Conservation (phyloP, 1,284 basidiomycete genomes). For the Pseudozyma sp. region DNA sequence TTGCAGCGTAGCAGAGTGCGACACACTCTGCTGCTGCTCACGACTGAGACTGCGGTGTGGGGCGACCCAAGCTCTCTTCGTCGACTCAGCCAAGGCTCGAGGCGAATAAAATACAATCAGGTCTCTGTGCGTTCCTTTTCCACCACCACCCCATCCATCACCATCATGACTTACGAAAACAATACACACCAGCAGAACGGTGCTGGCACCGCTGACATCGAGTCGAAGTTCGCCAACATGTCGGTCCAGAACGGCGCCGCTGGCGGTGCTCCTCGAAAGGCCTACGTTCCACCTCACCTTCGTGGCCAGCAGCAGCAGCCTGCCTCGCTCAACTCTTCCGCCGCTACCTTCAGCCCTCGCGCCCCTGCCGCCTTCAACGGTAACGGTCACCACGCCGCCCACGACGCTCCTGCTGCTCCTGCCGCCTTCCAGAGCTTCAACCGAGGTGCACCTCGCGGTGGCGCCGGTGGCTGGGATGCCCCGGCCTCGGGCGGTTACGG, state of each 20-base stretch:
- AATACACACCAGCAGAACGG: slow-evolving; percentile 59
- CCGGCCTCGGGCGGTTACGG: slow-evolving; percentile 46
- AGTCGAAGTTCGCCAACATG: slow-evolving; percentile 77
- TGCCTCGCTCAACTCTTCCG: slow-evolving; percentile 64
- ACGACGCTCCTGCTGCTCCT: slow-evolving; percentile 41
- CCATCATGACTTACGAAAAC: slow-evolving; percentile 61
- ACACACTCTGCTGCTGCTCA: too few species aligned
- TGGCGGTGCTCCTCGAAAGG: slow-evolving; percentile 75
- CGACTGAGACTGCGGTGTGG: too few species aligned
- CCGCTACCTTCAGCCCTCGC: slow-evolving; percentile 47
- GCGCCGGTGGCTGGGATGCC: slow-evolving; percentile 51
- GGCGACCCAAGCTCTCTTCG: neutral
- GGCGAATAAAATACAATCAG: slow-evolving; percentile 1
- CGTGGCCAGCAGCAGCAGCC: slow-evolving; percentile 71
- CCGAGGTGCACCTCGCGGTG: slow-evolving; percentile 54
- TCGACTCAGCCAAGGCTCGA: slow-evolving; percentile 27
- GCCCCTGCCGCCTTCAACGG: slow-evolving; percentile 53
- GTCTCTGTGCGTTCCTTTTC: neutral
- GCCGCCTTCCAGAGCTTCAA: slow-evolving; percentile 58
- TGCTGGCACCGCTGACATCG: slow-evolving; percentile 76
- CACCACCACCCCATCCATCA: slow-evolving; percentile 23
- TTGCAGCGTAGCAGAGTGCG: too few species aligned
- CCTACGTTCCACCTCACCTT: slow-evolving; percentile 93
- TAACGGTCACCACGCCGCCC: slow-evolving; percentile 34
- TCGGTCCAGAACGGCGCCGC: slow-evolving; percentile 54